Evolutionary conservation across 768 basidiomycete species (phyloP).

Genomic region (Coprinellus aureogranulatus): DNA sequence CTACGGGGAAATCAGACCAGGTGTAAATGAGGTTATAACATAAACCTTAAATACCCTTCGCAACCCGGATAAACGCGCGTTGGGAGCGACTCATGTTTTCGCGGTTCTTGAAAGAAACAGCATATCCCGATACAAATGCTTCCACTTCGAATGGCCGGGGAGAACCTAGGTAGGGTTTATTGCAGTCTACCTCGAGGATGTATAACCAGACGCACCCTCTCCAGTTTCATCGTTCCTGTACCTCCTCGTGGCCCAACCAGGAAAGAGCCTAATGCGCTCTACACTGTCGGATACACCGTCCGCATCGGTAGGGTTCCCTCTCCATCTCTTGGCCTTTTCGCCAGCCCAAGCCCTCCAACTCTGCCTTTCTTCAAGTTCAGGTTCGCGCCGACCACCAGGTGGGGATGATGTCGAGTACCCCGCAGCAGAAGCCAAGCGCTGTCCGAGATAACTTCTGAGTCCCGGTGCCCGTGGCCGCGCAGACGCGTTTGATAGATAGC

Average conservation of each 20-base stretch:
- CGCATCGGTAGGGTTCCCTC: background rate
- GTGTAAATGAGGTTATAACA: background rate
- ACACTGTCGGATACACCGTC: background rate
- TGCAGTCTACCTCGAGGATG: too few relatives aligned
- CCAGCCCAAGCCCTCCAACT: conserved; percentile 12
- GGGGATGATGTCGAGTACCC: background rate
- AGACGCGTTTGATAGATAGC: background rate
- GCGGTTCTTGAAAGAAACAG: conserved; percentile 54
- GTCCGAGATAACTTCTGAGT: background rate
- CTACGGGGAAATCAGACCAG: conserved; percentile 32
- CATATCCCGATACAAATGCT: conserved; percentile 76
- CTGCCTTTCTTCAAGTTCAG: background rate
- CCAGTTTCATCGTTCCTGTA: conserved; percentile 28
- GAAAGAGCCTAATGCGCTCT: conserved; percentile 64
- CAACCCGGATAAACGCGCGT: conserved; percentile 70
- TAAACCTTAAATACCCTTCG: conserved; percentile 54
- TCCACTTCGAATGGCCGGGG: conserved; percentile 63
- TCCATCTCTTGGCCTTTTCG: background rate
- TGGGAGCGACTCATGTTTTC: conserved; percentile 71
- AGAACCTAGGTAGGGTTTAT: conserved; percentile 6
- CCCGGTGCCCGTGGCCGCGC: background rate
- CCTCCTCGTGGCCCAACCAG: conserved; percentile 73
- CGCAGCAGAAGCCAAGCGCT: background rate
- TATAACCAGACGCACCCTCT: background rate
- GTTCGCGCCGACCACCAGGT: background rate